Percentiles rank a stretch among this genome's conserved stretches.
Conservation (phyloP, 1,284 basidiomycete species). For the Wolfiporia cocos region DNA sequence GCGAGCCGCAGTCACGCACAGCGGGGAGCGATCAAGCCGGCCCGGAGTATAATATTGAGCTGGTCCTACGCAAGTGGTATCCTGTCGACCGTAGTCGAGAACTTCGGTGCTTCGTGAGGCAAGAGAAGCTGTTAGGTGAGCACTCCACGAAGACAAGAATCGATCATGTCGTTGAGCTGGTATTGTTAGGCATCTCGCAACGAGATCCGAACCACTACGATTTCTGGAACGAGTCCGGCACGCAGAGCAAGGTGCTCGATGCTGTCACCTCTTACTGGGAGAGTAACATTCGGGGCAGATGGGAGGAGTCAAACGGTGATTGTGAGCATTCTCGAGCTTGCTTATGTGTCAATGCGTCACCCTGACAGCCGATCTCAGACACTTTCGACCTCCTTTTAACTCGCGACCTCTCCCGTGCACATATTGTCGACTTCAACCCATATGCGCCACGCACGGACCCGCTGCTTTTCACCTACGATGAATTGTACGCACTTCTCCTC, state of each 20-base stretch:
- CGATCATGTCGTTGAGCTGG: neutral
- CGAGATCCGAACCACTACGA: conserved; percentile 91
- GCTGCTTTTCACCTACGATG: conserved; percentile 81
- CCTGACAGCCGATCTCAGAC: too few species aligned
- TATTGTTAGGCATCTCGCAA: conserved; percentile 69
- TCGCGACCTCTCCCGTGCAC: conserved; percentile 66
- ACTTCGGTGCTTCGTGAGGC: conserved; percentile 82
- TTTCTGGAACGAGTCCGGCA: conserved; percentile 65
- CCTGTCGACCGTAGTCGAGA: conserved; percentile 80
- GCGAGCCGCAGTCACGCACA: conserved; percentile 21
- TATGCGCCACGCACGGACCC: conserved; percentile 84
- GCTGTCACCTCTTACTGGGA: conserved; percentile 66
- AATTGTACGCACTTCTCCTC: conserved; percentile 47
- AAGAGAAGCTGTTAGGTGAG: conserved; percentile 65
- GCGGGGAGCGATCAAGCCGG: neutral
- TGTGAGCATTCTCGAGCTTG: conserved; percentile 45
- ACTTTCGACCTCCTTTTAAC: conserved; percentile 86
- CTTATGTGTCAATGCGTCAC: too few species aligned
- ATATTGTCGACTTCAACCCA: conserved; percentile 89
- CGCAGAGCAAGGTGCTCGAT: conserved; percentile 46
- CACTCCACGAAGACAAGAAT: conserved; percentile 2
- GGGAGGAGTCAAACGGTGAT: conserved; percentile 47
- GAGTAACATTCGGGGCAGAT: conserved; percentile 53
- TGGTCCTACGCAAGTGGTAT: conserved; percentile 93
- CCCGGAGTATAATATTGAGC: conserved; percentile 61